A percentile compares a stretch with the other conserved stretches of the same genome.
Evolutionary conservation across 352 stramenopile genomes (phyloP).

Genomic region (Achlya hypogyna): DNA sequence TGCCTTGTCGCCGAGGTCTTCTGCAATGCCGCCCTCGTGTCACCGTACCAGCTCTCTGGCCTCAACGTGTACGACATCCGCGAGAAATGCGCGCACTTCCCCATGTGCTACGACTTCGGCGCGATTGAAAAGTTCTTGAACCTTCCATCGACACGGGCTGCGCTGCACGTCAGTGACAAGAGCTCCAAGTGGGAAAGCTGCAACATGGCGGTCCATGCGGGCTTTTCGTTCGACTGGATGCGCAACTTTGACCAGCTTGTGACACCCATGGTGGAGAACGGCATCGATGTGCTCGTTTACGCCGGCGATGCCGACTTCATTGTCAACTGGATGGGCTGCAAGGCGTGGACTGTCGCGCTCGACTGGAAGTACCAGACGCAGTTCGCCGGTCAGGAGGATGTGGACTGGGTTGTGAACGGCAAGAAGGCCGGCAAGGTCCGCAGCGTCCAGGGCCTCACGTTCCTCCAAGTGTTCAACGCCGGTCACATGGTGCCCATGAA

Average conservation of each 20-base stretch:
- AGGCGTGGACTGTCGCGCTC: slow-evolving; percentile 92
- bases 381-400: slow-evolving; percentile 41
- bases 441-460: slow-evolving; percentile 68
- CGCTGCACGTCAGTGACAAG: slow-evolving; percentile 78
- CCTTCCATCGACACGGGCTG: slow-evolving; percentile 67
- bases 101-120: slow-evolving; percentile 94
- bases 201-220: slow-evolving; percentile 92
- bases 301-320: slow-evolving; percentile 96
- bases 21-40: slow-evolving; percentile 80
- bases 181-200: slow-evolving; percentile 85
- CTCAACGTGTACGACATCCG: slow-evolving; percentile 89
- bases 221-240: slow-evolving; percentile 95
- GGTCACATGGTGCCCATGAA: slow-evolving; percentile 95
- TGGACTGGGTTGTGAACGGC: slow-evolving; percentile 51
- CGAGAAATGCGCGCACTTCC: slow-evolving; percentile 78
- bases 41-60: slow-evolving; percentile 39
- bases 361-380: slow-evolving; percentile 81
- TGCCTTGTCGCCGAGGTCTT: slow-evolving; percentile 84
- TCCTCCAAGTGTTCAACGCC: slow-evolving; percentile 92
- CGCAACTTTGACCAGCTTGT: slow-evolving; percentile 92
- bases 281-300: slow-evolving; percentile 91
- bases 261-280: slow-evolving; percentile 85
- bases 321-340: slow-evolving; percentile 96
- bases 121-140: slow-evolving; percentile 86
- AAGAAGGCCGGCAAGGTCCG: slow-evolving; percentile 53